Percentiles rank a stretch among this genome's conserved stretches.
Evolutionary conservation across 495 filamentous ascomycete species (phyloP).

Genomic region (Aspergillus bertholletiae): DNA sequence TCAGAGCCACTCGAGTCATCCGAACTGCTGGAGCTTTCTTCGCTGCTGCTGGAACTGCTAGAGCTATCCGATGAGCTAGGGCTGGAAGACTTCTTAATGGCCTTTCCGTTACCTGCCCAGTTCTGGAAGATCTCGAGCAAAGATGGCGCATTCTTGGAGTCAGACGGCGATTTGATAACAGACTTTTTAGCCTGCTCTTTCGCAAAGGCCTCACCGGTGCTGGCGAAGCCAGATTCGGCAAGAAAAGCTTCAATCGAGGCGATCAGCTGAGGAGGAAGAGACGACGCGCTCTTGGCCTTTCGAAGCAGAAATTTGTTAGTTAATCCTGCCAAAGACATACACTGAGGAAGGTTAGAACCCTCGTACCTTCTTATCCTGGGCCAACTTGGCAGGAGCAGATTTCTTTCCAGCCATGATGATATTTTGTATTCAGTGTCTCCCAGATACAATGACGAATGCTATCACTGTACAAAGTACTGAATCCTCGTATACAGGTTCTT

Average conservation of each 20-base stretch:
- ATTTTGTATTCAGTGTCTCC: not conserved
- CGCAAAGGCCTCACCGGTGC: conserved; percentile 54
- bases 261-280: conserved; percentile 55
- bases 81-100: conserved; percentile 19
- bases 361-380: conserved; percentile 37
- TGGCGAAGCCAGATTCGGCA: conserved; percentile 58
- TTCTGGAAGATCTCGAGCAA: conserved; percentile 49
- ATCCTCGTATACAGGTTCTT: not conserved
- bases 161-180: conserved; percentile 7
- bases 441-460: not conserved
- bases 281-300: conserved; percentile 14
- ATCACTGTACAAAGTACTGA: not conserved
- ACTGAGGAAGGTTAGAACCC: not conserved
- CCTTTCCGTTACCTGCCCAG: conserved; percentile 30
- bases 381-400: conserved; percentile 21
- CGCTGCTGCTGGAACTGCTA: conserved; percentile 25
- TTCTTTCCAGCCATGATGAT: conserved; percentile 34
- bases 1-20: conserved; percentile 44
- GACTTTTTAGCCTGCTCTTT: conserved; percentile 46
- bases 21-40: conserved; percentile 32
- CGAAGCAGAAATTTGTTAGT: not conserved
- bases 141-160: conserved; percentile 39
- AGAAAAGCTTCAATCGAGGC: conserved; percentile 66
- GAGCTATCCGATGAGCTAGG: conserved; percentile 21
- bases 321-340: not conserved